Evolutionary conservation across 2,329 filamentous ascomycete species (phyloP), one percentile per base, ranked within the genome.

Genomic region (Colletotrichum melonis): DNA sequence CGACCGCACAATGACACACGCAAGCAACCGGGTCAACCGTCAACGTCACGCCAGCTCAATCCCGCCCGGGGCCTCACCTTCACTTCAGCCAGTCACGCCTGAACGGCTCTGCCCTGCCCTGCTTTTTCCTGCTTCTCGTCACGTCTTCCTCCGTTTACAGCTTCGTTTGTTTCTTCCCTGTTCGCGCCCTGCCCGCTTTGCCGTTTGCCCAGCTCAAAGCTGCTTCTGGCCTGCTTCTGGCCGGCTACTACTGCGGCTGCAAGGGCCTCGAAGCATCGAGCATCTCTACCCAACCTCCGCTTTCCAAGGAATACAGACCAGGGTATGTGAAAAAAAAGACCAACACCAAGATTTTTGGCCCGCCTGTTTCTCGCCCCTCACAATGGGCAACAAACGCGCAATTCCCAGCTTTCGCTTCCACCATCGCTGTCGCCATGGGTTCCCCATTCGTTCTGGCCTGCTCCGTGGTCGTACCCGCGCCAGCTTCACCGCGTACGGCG

Each of bases 251-350:
- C 49, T 64, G 65, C 56, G n/a, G 30, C 58, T 72, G 68, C 57
- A 59, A 63, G 57, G 57, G 68, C 55, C 24, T 26, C n/a, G 28
- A 55, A 30, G 28, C n/a, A 42, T 22, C 30, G 35, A 72, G 56
- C 60, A 63, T 74, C 72, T 58, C 57, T 38, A 60, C 72, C 72
- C 72, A 74, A 72, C 68, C 72, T 74, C 72, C 63, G 63, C 63
- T 67, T 74, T 72, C 55, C 68, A 67, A 63, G 63, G 57, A 55
- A 63, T 42, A 42, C 24, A 28, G 63, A 66, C 72, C 63, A 42
- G 68, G 72, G 69, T 46, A 8, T 49, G 42, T n/a, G 42, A 19
- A 9, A 49, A 49, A 49, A 42, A 19, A 42, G 42, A 49, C 42
- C 38, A 9, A 67, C 63, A 74, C 42, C 72, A 74, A 72, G 68